These are phyloP conservation scores for Microdochium paspali DNA, from an alignment of 2,329 filamentous ascomycete species.

Conservation along the genomic window DNA sequence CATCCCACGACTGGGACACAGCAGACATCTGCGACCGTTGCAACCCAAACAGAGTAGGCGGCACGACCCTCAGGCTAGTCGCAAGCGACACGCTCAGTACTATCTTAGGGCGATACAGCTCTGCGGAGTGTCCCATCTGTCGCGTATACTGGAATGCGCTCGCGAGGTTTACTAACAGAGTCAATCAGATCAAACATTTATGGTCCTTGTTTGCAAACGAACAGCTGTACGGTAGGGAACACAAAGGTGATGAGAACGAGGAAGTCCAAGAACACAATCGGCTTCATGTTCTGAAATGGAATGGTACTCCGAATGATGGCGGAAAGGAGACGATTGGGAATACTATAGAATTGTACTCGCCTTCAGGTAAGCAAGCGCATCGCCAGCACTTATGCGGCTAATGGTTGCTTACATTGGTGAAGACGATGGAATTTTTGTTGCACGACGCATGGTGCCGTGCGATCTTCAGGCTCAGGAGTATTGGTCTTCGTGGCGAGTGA, in stretches of 20 bases:
- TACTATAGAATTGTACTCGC: not conserved
- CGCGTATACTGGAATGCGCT: not conserved
- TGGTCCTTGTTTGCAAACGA: not conserved
- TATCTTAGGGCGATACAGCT: not conserved
- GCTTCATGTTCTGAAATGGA: not conserved
- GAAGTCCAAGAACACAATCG: not conserved
- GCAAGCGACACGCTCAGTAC: not conserved
- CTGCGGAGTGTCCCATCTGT: not conserved
- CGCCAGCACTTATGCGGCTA: not conserved
- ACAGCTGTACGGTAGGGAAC: too few relatives aligned
- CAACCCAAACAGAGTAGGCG: not conserved
- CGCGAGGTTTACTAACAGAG: not conserved
- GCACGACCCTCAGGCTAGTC: not conserved
- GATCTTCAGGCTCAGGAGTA: not conserved
- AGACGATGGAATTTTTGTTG: not conserved
- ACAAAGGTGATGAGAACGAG: not conserved
- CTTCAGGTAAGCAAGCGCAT: too few relatives aligned
- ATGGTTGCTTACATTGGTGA: not conserved
- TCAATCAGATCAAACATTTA: not conserved
- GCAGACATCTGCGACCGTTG: not conserved
- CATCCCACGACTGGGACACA: not conserved
- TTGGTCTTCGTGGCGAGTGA: not conserved
- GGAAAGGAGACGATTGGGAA: not conserved
- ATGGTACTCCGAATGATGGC: not conserved
- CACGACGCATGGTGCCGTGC: not conserved